Base-by-base conservation (phyloP, 805 yeast genomes). In the Monosporozyma yasuniensis region DNA sequence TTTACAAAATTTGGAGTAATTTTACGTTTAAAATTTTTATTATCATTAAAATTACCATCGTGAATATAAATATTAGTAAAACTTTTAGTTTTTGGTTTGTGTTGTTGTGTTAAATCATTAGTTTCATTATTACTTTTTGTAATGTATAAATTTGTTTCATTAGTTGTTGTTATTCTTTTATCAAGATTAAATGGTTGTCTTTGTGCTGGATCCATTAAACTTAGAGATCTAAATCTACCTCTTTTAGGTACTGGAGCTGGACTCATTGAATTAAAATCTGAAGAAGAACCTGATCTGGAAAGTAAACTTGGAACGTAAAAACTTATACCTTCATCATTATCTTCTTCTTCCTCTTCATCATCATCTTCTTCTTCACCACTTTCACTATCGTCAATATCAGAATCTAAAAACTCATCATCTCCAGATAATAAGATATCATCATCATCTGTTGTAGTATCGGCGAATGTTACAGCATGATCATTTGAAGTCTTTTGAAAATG, bases 301-400 rank as follows among this genome's bases (percentile, higher is more conserved):
- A 65, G 47, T 50, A 56, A 53, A 45, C 61, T 63, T 4, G 68
- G 66, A 4, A 64, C 73, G 50, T 69, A 70, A 53, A 72, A 68
- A 51, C 68, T 70, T 37, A 70, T 57, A 4, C 65, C 65, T 44
- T 58, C 66, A 44, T 69, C 71, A 42, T 61, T 63, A 10, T 67
- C 70, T 38, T 61, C 63, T 12, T 66, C 68, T 18, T 64, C 66
- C 25, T 56, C 61, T 43, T 55, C 62, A 1, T 55, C 59, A 3
- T 56, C 65, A 2, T 53, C 58, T 19, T 54, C 59, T n/a, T 60
- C 63, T 1, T 51, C 48, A 7, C 23, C 48, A 25, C 30, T 34
- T 4, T 46, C 35, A 1, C 44, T 38, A 3, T 49, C 48, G 10
- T 42, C 23, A 21, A 38, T 38, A 14, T 43, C 50, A 2, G 8